These are phyloP conservation scores for Puccinia triticina DNA, from an alignment of 1,284 basidiomycete species.

Conservation along the genomic window DNA sequence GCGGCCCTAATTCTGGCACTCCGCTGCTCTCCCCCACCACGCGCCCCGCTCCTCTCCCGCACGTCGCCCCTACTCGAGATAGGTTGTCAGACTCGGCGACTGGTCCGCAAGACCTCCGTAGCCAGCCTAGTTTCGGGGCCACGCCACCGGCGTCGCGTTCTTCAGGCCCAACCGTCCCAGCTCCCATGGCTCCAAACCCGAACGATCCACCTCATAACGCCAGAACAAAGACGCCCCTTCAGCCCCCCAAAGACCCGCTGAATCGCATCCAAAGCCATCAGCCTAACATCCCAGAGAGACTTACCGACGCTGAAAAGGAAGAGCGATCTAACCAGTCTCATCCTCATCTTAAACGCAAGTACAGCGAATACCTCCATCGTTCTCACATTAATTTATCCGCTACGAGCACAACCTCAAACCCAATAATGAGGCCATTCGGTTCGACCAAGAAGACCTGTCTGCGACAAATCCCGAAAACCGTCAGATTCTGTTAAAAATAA, in stretches of 20 bases:
- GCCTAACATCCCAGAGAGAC: too few relatives aligned
- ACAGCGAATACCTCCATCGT: background rate
- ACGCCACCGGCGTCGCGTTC: too few relatives aligned
- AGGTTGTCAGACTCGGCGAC: background rate
- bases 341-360: slow-evolving; percentile 1
- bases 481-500: too few relatives aligned
- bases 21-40: background rate
- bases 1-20: background rate
- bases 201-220: background rate
- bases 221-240: too few relatives aligned
- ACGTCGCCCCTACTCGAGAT: background rate
- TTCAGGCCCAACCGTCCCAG: too few relatives aligned
- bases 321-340: background rate
- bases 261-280: too few relatives aligned
- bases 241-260: background rate
- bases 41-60: background rate
- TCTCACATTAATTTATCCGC: background rate
- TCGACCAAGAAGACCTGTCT: too few relatives aligned
- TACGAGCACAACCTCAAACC: background rate
- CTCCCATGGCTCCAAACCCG: background rate
- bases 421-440: too few relatives aligned
- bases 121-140: too few relatives aligned
- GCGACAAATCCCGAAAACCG: too few relatives aligned
- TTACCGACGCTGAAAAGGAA: background rate
- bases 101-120: background rate